Evolutionary conservation across 768 basidiomycete species (phyloP).

Genomic region (Phlebiopsis gigantea): DNA sequence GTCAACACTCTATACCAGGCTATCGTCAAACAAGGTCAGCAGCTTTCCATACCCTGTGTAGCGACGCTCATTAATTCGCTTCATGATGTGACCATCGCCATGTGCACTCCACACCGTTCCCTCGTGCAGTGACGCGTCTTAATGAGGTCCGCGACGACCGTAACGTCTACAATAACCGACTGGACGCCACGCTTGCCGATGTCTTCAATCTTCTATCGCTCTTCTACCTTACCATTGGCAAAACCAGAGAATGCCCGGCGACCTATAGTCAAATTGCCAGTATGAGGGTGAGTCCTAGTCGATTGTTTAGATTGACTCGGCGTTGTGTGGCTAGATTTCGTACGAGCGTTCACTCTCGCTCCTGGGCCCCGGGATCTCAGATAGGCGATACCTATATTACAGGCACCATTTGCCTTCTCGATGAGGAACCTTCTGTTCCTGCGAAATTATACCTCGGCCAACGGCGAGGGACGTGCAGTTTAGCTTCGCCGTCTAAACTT

Average conservation of each 20-base stretch:
- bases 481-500: background rate
- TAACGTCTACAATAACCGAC: slow-evolving; percentile 74
- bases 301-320: background rate
- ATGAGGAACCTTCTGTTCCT: background rate
- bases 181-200: slow-evolving; percentile 94
- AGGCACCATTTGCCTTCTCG: background rate
- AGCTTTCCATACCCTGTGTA: background rate
- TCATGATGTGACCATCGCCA: background rate
- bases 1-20: slow-evolving; percentile 90
- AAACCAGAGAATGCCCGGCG: slow-evolving; percentile 90
- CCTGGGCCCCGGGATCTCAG: background rate
- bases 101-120: slow-evolving; percentile 4
- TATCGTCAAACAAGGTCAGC: slow-evolving; percentile 87
- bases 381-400: background rate
- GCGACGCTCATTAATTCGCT: background rate
- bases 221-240: slow-evolving; percentile 97
- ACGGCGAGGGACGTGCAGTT: background rate
- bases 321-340: background rate
- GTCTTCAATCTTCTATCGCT: slow-evolving; percentile 93
- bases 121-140: slow-evolving; percentile 69
- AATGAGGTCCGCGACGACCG: slow-evolving; percentile 86
- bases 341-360: background rate
- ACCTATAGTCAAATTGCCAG: slow-evolving; percentile 95
- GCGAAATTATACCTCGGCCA: slow-evolving; percentile 1
- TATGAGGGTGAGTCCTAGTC: slow-evolving; percentile 73